phyloP scores from a whole-genome alignment of 2,329 filamentous ascomycete genomes.

The Verticillium dahliae region DNA sequence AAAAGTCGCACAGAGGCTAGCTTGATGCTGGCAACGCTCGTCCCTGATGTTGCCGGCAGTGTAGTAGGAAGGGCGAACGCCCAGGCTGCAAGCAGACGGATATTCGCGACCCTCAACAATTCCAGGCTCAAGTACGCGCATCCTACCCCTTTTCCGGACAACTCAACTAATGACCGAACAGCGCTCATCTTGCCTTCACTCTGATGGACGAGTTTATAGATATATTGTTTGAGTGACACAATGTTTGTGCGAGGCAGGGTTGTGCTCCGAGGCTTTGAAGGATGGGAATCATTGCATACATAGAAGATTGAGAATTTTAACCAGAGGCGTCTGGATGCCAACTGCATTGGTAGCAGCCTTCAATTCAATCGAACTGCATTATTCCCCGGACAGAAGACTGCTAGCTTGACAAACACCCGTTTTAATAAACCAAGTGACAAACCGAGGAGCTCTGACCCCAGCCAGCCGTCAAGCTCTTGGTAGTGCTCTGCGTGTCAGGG shows the following conservation, averaged over 20 bases:
- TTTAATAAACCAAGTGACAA: no score
- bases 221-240: conserved; percentile 48
- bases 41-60: conserved; percentile 86
- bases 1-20: conserved; percentile 82
- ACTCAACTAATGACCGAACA: conserved; percentile 22
- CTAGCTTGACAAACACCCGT: no score
- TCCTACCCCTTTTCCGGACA: background rate
- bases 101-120: conserved; percentile 91
- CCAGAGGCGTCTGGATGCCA: no score
- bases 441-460: no score
- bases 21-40: conserved; percentile 78
- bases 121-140: conserved; percentile 76
- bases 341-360: no score
- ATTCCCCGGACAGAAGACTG: background rate
- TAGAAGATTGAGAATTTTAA: no score
- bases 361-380: no score
- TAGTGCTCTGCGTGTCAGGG: background rate
- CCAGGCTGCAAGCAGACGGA: conserved; percentile 77
- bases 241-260: no score
- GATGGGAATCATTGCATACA: no score
- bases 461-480: background rate
- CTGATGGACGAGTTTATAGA: conserved; percentile 65
- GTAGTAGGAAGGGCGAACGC: conserved; percentile 92
- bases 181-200: conserved; percentile 63
- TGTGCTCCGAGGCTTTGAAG: no score